A percentile compares a stretch with the other conserved stretches of the same genome.
These are phyloP conservation scores for Cucumis melo DNA, from an alignment of 306 rosid species.

Conservation along the genomic window DNA sequence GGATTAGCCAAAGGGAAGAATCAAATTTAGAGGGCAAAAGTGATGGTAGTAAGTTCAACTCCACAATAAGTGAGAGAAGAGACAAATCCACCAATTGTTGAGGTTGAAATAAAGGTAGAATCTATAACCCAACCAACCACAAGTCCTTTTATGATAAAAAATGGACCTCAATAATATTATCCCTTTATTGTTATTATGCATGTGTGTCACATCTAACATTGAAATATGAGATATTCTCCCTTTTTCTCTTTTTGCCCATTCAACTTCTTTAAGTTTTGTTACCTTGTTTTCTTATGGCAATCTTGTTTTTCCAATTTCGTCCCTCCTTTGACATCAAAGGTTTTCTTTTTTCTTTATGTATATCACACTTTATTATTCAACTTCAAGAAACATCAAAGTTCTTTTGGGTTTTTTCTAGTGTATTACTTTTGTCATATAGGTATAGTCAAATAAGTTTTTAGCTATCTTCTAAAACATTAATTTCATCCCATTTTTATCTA, in stretches of 20 bases:
- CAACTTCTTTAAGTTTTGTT: neutral
- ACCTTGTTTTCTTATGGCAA: neutral
- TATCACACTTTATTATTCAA: neutral
- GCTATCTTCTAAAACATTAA: neutral
- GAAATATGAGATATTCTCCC: slow-evolving; percentile 13
- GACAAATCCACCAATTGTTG: slow-evolving; percentile 4
- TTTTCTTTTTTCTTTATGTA: neutral
- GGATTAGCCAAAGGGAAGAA: neutral
- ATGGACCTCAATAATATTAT: slow-evolving; percentile 19
- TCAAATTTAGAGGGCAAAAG: neutral
- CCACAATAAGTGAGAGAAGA: neutral
- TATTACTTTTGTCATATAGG: neutral
- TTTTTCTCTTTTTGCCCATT: neutral
- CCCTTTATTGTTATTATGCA: slow-evolving; percentile 1
- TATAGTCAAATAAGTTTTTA: neutral
- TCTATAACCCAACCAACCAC: neutral
- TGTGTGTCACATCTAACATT: neutral
- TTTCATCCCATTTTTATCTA: neutral
- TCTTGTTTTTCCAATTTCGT: neutral
- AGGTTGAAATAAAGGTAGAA: slow-evolving; percentile 11
- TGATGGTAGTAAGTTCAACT: neutral
- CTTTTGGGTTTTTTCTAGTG: neutral
- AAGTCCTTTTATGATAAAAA: slow-evolving; percentile 2
- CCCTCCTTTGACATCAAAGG: neutral
- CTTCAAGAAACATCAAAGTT: neutral